These are phyloP conservation scores for Lumnitzera racemosa DNA, from an alignment of 345 rosid species.

Conservation along the genomic window DNA sequence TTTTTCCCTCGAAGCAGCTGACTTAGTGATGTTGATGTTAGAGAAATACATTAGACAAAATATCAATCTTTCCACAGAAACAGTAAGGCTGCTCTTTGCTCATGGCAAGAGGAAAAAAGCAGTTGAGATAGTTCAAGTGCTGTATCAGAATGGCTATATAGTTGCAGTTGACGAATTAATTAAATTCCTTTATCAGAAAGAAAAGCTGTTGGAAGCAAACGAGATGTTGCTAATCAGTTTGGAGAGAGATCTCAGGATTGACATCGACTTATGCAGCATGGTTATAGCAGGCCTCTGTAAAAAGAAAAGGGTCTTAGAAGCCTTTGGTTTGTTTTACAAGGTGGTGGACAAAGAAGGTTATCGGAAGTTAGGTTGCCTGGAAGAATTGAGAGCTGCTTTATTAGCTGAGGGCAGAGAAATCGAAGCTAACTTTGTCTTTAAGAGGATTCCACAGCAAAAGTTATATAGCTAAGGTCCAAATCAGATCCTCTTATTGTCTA, in stretches of 20 bases:
- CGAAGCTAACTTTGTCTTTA: slow-evolving; percentile 53
- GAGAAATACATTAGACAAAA: slow-evolving; percentile 51
- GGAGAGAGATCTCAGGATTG: slow-evolving; percentile 43
- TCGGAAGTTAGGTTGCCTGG: slow-evolving; percentile 42
- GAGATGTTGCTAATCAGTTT: slow-evolving; percentile 48
- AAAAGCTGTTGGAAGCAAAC: slow-evolving; percentile 44
- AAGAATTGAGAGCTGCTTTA: slow-evolving; percentile 43
- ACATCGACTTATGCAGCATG: slow-evolving; percentile 26
- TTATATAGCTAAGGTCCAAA: too few species aligned
- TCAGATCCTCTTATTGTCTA: too few species aligned
- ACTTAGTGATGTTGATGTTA: slow-evolving; percentile 48
- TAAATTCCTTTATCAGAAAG: slow-evolving; percentile 36
- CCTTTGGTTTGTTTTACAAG: slow-evolving; percentile 55
- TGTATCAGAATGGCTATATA: slow-evolving; percentile 51
- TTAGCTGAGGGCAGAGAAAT: slow-evolving; percentile 38
- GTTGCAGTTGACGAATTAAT: slow-evolving; percentile 49
- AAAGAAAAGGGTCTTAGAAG: slow-evolving; percentile 44
- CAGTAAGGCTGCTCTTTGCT: slow-evolving; percentile 42
- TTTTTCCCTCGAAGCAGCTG: slow-evolving; percentile 41
- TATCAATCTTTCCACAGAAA: slow-evolving; percentile 43
- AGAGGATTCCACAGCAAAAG: slow-evolving; percentile 34
- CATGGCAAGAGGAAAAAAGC: slow-evolving; percentile 40
- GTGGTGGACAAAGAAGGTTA: slow-evolving; percentile 53
- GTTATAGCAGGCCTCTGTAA: slow-evolving; percentile 62
- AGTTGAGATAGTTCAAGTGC: slow-evolving; percentile 33